Evolutionary conservation across 345 rosid species (phyloP).

Genomic region (Populus euphratica): DNA sequence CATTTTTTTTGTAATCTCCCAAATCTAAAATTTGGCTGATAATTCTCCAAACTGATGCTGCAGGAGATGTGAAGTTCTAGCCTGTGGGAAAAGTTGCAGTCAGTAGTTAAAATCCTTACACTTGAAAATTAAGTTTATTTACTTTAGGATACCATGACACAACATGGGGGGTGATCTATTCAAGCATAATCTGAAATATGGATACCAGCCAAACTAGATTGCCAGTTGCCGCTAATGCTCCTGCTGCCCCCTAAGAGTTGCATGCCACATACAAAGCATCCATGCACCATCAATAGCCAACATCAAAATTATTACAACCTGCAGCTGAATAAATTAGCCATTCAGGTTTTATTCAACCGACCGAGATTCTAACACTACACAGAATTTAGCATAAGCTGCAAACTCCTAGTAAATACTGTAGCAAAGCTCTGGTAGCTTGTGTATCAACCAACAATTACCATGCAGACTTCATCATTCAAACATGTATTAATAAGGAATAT

Average conservation of each 20-base stretch:
- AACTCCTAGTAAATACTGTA: not conserved
- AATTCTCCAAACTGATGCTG: conserved; percentile 77
- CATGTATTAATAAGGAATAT: not conserved
- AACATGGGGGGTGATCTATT: not conserved
- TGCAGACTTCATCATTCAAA: not conserved
- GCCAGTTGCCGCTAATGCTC: not conserved
- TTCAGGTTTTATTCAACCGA: not conserved
- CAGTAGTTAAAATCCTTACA: not conserved
- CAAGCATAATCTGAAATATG: not conserved
- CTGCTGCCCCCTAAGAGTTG: not conserved
- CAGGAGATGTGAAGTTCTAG: conserved; percentile 64
- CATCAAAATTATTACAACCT: not conserved
- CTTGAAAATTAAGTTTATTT: not conserved
- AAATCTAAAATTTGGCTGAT: conserved; percentile 43
- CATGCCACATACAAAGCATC: not conserved
- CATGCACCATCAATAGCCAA: not conserved
- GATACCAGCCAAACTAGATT: not conserved
- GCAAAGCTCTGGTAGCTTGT: not conserved
- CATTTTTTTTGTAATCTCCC: conserved; percentile 47
- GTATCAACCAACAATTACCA: not conserved
- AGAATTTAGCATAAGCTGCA: not conserved
- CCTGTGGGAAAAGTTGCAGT: conserved; percentile 33
- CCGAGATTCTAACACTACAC: not conserved
- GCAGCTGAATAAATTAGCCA: not conserved
- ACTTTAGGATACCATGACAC: not conserved